Evolutionary conservation across 495 filamentous ascomycete genomes (phyloP).

Genomic region (Trichoderma gamsii): DNA sequence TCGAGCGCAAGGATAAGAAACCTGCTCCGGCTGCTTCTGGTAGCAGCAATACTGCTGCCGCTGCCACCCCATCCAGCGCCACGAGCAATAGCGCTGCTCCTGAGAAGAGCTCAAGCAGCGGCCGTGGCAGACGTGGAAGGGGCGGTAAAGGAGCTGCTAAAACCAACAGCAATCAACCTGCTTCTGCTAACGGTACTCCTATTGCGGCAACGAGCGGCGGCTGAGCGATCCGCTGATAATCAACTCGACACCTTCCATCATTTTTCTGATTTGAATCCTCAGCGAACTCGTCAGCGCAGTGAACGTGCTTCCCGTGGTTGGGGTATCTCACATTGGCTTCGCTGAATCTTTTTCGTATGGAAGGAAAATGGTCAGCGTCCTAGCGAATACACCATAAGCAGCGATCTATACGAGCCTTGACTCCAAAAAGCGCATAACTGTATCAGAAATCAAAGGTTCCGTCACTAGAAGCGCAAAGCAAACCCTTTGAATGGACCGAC

Average conservation of each 20-base stretch:
- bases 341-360: neutral
- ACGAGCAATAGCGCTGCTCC: conserved; percentile 11
- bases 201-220: conserved; percentile 5
- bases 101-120: conserved; percentile 14
- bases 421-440: neutral
- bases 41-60: neutral
- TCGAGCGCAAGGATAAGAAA: conserved; percentile 65
- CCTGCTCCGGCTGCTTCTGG: neutral
- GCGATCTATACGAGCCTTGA: neutral
- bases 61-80: conserved; percentile 3
- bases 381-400: neutral
- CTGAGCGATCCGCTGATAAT: neutral
- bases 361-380: neutral
- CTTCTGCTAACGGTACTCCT: neutral
- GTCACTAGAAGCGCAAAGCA: neutral
- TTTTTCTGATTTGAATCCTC: neutral
- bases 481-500: neutral
- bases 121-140: conserved; percentile 14
- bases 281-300: neutral
- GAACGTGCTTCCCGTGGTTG: neutral
- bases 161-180: neutral
- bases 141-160: conserved; percentile 6
- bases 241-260: neutral
- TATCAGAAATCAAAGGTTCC: neutral
- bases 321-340: neutral